Conservation (phyloP, 2,329 filamentous ascomycete genomes). For the Ophiostoma ips region DNA sequence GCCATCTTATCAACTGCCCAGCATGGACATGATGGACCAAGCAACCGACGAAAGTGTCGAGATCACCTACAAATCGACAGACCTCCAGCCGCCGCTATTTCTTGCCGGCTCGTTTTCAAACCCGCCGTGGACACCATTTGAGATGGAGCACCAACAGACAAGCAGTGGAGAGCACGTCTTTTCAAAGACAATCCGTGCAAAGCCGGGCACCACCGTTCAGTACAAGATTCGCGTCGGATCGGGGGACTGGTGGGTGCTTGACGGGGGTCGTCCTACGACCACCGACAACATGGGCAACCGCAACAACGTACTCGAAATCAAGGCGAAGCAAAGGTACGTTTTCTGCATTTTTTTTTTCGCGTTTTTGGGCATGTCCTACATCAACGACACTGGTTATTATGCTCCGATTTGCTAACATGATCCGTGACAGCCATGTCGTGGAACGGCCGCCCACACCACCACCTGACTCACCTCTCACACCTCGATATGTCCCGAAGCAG, state of each 20-base stretch:
- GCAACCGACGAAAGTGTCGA: slow-evolving; percentile 26
- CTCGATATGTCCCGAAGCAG: background rate
- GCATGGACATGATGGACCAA: background rate
- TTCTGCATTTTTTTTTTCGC: too few relatives aligned
- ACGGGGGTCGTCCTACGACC: slow-evolving; percentile 44
- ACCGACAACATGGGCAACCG: slow-evolving; percentile 32
- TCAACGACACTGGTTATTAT: too few relatives aligned
- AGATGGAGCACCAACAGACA: slow-evolving; percentile 45
- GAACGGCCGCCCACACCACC: slow-evolving; percentile 12
- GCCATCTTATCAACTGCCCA: too few relatives aligned
- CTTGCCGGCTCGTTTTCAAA: slow-evolving; percentile 55
- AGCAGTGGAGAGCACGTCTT: slow-evolving; percentile 44
- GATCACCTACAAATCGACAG: slow-evolving; percentile 47
- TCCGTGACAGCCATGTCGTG: background rate
- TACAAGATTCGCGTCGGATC: slow-evolving; percentile 62
- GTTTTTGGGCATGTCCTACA: too few relatives aligned
- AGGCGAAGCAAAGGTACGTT: slow-evolving; percentile 11
- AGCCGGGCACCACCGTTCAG: slow-evolving; percentile 46
- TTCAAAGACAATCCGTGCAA: slow-evolving; percentile 37
- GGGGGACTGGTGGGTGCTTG: slow-evolving; percentile 56
- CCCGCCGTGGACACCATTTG: slow-evolving; percentile 50
- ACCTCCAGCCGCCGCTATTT: slow-evolving; percentile 52
- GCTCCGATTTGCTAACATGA: background rate
- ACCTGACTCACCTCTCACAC: slow-evolving; percentile 8
- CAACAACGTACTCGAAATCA: slow-evolving; percentile 32